Base-by-base conservation (phyloP, 2,329 filamentous ascomycete species). In the Trichophyton equinum region DNA sequence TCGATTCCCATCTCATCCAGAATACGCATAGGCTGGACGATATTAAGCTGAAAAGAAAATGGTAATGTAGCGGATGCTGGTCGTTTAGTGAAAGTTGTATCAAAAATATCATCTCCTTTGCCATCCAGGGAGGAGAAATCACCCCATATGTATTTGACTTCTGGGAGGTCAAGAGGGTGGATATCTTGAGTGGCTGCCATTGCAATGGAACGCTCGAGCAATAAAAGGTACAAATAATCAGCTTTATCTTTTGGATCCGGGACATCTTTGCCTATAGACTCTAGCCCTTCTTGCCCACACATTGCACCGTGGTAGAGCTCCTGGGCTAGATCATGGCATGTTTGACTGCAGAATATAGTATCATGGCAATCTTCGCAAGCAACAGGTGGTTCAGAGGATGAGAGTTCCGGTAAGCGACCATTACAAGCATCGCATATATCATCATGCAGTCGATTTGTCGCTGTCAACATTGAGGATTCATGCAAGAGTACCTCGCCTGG, bases 381-480 rank as follows among this genome's bases (percentile, higher is more conserved):
- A 5, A 79, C 73, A 4, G 77, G 71, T 1, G 70, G 70, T 1
- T 67, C 67, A 3, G 64, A 62, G 8, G 71, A 67, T 0, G 68
- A 73, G 40, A 88, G 75, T 0, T 80, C 79, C 0, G 88, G 88
- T 4, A 95, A 80, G 25, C 84, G 82, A 6, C 82, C 80, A 67
- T 90, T 90, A 72, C 92, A 97, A 13, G 91, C 91, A 73, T 97
- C 92, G 73, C 92, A 97, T 33, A 92, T 81, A 3, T 87, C 81
- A 64, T 95, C 91, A 70, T 95, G 90, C 11, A 94, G 81, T 33
- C 90, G 85, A 70, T 94, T 94, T 67, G 92, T 94, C 53, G 89
- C 91, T 1, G 91, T 96, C 46, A 99, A 77, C 6, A 96, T 81
- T 7, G 91, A 94, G 63, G 87, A 88, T 70, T 99, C 94, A 56